Conservation (phyloP, 208 protist species). For the Polymyxa betae region DNA sequence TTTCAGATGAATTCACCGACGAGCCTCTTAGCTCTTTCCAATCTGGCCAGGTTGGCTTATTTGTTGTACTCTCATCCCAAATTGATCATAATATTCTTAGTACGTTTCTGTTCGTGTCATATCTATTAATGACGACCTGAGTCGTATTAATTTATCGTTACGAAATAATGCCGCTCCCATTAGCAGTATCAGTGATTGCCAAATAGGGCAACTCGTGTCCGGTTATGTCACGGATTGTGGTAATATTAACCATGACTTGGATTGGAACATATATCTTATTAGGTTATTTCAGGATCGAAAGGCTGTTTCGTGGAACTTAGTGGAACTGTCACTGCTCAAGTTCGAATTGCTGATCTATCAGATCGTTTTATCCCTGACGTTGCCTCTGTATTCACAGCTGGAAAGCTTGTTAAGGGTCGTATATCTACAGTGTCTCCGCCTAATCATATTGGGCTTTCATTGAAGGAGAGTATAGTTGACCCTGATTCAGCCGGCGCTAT, state of each 20-base stretch:
- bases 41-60: neutral
- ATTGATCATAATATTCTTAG: neutral
- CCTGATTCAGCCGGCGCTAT: neutral
- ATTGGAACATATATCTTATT: too few species aligned
- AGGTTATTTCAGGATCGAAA: neutral
- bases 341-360: neutral
- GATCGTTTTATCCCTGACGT: constrained; percentile 26
- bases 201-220: neutral
- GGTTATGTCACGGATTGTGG: too few species aligned
- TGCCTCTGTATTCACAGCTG: neutral
- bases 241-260: too few species aligned
- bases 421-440: neutral
- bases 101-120: neutral
- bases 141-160: neutral
- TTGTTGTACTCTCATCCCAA: neutral
- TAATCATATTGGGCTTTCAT: neutral
- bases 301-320: constrained; percentile 40
- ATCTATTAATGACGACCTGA: neutral
- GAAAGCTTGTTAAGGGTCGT: neutral
- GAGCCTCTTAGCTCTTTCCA: neutral
- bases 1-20: neutral
- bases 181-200: neutral
- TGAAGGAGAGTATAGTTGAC: neutral
- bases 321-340: neutral
- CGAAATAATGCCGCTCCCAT: neutral